Conservation (phyloP, 2,329 filamentous ascomycete genomes). For the Madurella fahalii region DNA sequence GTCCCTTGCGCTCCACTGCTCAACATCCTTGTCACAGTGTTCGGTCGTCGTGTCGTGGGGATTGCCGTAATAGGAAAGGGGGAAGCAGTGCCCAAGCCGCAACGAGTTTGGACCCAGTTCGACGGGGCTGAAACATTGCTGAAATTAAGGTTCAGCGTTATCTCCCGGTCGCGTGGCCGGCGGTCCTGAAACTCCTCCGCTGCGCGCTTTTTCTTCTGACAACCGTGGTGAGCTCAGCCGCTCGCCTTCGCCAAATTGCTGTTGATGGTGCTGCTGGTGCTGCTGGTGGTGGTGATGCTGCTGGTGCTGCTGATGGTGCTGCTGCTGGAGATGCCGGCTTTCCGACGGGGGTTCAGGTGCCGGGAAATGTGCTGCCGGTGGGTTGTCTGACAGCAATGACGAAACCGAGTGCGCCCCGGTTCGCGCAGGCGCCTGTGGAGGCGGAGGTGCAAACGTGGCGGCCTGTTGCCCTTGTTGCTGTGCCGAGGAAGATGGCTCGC, state of each 20-base stretch:
- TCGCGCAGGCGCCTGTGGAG: conserved; percentile 11
- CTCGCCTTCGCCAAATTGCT: conserved; percentile 28
- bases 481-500: conserved; percentile 27
- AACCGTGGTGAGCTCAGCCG: conserved; percentile 32
- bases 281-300: conserved; percentile 25
- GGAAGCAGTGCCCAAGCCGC: conserved; percentile 1
- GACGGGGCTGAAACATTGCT: conserved; percentile 30
- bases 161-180: conserved; percentile 31
- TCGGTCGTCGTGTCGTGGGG: background rate
- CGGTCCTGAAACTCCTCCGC: conserved; percentile 31
- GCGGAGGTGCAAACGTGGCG: conserved; percentile 4
- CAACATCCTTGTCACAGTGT: conserved; percentile 7
- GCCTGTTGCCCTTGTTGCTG: conserved; percentile 28
- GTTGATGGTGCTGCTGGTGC: conserved; percentile 18
- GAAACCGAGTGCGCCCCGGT: conserved; percentile 21
- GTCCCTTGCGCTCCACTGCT: background rate
- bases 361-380: conserved; percentile 4
- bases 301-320: conserved; percentile 26
- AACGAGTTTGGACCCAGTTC: conserved; percentile 15
- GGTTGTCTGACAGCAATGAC: conserved; percentile 19
- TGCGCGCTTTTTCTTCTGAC: conserved; percentile 35
- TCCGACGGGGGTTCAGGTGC: conserved; percentile 5
- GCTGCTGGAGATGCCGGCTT: conserved; percentile 6
- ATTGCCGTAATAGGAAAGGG: conserved; percentile 17
- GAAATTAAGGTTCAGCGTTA: conserved; percentile 30